A percentile compares a stretch with the other conserved stretches of the same genome.
Conservation (phyloP, 192 early-diverging fungal genomes). For the Chytriomyces sp. region DNA sequence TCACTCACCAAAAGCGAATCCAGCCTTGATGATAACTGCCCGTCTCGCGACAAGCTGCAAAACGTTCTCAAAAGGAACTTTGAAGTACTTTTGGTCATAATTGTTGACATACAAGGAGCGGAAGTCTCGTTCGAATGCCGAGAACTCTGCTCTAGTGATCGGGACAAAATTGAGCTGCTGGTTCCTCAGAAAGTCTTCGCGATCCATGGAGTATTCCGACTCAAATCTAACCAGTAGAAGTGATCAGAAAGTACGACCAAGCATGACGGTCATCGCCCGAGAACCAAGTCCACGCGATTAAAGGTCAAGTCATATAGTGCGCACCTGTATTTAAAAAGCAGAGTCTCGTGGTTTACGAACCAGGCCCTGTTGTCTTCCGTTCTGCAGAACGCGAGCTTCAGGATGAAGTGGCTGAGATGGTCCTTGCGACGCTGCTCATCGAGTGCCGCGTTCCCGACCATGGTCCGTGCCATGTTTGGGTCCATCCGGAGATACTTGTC, state of each 20-base stretch:
- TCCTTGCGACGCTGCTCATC: constrained; percentile 44
- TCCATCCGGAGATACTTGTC: constrained; percentile 17
- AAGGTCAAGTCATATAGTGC: too few relatives aligned
- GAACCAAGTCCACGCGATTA: neutral
- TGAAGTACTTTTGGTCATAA: constrained; percentile 37
- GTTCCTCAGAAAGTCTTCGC: constrained; percentile 50
- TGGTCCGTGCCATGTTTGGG: neutral
- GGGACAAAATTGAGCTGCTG: constrained; percentile 30
- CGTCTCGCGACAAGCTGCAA: constrained; percentile 40
- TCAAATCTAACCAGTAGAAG: constrained; percentile 45
- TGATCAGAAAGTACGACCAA: constrained; percentile 15
- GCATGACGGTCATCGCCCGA: neutral
- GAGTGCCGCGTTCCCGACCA: neutral
- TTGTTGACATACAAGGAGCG: neutral
- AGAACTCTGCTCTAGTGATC: constrained; percentile 25
- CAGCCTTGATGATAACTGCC: constrained; percentile 39
- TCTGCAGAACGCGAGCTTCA: constrained; percentile 52
- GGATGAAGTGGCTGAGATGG: constrained; percentile 52
- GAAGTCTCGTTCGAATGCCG: constrained; percentile 3
- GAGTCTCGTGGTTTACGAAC: constrained; percentile 49
- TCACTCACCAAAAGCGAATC: constrained; percentile 38
- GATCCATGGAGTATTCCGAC: constrained; percentile 57
- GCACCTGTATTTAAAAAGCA: constrained; percentile 48
- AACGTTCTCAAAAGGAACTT: constrained; percentile 49
- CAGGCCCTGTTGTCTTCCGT: constrained; percentile 47